phyloP scores from a whole-genome alignment of 2,329 filamentous ascomycete species.

The Paraconiothyrium sp. region DNA sequence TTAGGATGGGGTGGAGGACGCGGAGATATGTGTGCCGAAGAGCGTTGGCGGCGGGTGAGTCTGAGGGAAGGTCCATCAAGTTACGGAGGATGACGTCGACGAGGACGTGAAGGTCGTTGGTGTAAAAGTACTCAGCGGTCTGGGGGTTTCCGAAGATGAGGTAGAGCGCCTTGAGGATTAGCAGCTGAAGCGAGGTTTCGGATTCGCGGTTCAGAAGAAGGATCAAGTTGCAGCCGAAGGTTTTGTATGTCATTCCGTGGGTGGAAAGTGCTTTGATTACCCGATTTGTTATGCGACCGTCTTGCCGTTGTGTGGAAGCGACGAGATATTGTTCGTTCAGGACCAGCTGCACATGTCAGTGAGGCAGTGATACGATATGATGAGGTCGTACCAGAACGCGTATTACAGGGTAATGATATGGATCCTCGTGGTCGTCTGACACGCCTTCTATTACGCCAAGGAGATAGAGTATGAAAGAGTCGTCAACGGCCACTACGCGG shows the following conservation, averaged over 20 bases:
- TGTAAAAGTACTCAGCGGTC: conserved; percentile 98
- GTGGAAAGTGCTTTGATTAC: conserved; percentile 90
- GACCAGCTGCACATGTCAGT: conserved; percentile 71
- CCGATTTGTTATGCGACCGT: conserved; percentile 77
- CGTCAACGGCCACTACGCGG: conserved; percentile 65
- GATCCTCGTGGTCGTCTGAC: conserved; percentile 87
- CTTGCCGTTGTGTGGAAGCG: conserved; percentile 56
- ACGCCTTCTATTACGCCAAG: conserved; percentile 88
- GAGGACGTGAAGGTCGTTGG: conserved; percentile 92
- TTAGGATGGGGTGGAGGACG: conserved; percentile 88
- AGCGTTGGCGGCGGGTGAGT: conserved; percentile 62
- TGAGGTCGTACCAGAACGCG: conserved; percentile 78
- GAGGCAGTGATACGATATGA: background rate
- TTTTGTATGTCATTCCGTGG: conserved; percentile 83
- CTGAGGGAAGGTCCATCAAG: conserved; percentile 91
- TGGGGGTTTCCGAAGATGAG: conserved; percentile 90
- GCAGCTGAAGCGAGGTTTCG: conserved; percentile 89
- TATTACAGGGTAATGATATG: conserved; percentile 95
- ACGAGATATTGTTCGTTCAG: conserved; percentile 99
- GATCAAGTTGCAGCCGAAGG: conserved; percentile 98
- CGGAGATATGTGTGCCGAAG: conserved; percentile 94
- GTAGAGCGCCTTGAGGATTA: conserved; percentile 97
- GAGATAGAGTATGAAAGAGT: conserved; percentile 83
- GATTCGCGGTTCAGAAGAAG: conserved; percentile 91
- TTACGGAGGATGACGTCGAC: conserved; percentile 97